phyloP scores from a whole-genome alignment of 2,329 filamentous ascomycete species.

The Calycina herbarum region DNA sequence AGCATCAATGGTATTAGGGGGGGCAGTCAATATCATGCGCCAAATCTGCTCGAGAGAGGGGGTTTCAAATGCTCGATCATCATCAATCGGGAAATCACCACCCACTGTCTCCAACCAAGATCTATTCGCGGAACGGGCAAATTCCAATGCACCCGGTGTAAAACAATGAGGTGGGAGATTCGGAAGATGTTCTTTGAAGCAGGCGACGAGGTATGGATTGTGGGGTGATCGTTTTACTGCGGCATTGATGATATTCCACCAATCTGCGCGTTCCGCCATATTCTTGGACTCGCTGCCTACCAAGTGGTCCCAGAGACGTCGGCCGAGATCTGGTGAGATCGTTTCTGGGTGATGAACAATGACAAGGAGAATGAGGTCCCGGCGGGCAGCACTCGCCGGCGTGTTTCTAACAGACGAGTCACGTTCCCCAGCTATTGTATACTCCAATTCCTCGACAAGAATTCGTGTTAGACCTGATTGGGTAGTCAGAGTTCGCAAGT shows the following conservation, averaged over 20 bases:
- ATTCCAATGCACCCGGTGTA: slow-evolving; percentile 61
- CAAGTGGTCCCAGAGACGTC: slow-evolving; percentile 69
- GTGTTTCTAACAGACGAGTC: slow-evolving; percentile 40
- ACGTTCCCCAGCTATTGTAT: slow-evolving; percentile 33
- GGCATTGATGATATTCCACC: slow-evolving; percentile 66
- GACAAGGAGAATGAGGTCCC: slow-evolving; percentile 57
- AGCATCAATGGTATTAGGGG: slow-evolving; percentile 63
- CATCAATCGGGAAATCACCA: slow-evolving; percentile 49
- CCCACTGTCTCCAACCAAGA: slow-evolving; percentile 49
- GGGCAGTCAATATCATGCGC: slow-evolving; percentile 73
- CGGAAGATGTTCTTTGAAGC: slow-evolving; percentile 58
- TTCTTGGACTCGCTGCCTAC: slow-evolving; percentile 64
- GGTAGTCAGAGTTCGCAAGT: slow-evolving; percentile 57
- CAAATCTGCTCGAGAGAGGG: slow-evolving; percentile 72
- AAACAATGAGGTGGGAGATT: slow-evolving; percentile 57
- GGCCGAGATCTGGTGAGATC: slow-evolving; percentile 61
- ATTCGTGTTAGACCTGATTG: slow-evolving; percentile 63
- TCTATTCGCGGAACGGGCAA: slow-evolving; percentile 55
- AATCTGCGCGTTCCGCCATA: slow-evolving; percentile 60
- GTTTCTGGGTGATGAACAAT: slow-evolving; percentile 61
- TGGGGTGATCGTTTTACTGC: slow-evolving; percentile 47
- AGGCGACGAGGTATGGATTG: slow-evolving; percentile 57
- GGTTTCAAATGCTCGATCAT: slow-evolving; percentile 52
- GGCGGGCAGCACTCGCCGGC: slow-evolving; percentile 52
- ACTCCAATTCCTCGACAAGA: slow-evolving; percentile 64